Percentiles rank a stretch among this genome's conserved stretches.
Conservation (phyloP, 306 rosid genomes). For the Sicyos baderoa region DNA sequence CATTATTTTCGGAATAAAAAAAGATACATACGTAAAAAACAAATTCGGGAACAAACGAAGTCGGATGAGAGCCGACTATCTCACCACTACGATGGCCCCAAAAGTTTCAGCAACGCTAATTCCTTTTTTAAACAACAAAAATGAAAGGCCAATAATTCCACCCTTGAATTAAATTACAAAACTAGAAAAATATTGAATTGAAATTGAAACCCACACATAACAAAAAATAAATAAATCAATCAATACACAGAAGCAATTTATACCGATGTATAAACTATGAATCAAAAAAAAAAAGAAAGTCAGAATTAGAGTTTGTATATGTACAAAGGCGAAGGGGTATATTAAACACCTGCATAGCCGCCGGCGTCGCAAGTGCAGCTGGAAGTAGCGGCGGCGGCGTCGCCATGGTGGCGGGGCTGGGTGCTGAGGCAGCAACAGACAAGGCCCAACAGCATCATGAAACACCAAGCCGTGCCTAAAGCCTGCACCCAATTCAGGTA, state of each 20-base stretch:
- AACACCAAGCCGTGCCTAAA: slow-evolving; percentile 54
- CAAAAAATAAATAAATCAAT: background rate
- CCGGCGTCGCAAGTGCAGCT: slow-evolving; percentile 70
- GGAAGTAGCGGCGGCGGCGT: slow-evolving; percentile 24
- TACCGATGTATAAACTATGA: background rate
- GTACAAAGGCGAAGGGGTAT: background rate
- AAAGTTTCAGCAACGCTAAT: background rate
- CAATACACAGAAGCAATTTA: background rate
- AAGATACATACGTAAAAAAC: too few relatives aligned
- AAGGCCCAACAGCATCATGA: slow-evolving; percentile 58
- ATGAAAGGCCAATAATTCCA: background rate
- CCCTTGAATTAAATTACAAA: background rate
- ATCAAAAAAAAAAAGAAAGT: background rate
- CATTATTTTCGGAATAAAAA: too few relatives aligned
- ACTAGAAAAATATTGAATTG: background rate
- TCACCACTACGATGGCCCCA: too few relatives aligned
- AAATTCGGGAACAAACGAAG: too few relatives aligned
- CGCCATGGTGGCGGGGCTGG: slow-evolving; percentile 40
- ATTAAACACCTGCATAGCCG: slow-evolving; percentile 45
- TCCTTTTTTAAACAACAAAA: background rate
- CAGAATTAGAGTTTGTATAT: background rate
- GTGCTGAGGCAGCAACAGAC: slow-evolving; percentile 69
- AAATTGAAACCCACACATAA: background rate
- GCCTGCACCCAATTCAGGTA: slow-evolving; percentile 52
- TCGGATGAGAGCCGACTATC: too few relatives aligned